Conservation (phyloP, 108 stramenopile genomes). For the Halocafeteria seosinensis region DNA sequence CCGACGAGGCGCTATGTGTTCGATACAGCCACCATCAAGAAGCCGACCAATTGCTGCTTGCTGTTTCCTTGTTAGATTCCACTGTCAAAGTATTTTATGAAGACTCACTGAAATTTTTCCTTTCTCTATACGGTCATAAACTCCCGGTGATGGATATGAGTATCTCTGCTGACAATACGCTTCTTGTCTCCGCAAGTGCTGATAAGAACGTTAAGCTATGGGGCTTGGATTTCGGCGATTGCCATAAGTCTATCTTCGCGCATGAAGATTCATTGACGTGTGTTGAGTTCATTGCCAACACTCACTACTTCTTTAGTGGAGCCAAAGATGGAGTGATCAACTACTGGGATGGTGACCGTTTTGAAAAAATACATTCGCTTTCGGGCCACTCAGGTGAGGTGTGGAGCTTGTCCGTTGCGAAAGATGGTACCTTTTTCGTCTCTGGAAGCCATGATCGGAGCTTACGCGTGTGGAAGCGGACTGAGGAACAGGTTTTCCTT, state of each 20-base stretch:
- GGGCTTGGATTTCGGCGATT: slow-evolving; percentile 98
- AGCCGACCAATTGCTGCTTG: slow-evolving; percentile 51
- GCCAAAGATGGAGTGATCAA: slow-evolving; percentile 77
- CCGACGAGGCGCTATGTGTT: slow-evolving; percentile 82
- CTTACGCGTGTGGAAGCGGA: slow-evolving; percentile 84
- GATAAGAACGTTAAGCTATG: slow-evolving; percentile 94
- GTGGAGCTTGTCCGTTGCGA: slow-evolving; percentile 56
- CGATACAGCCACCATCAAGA: slow-evolving; percentile 45
- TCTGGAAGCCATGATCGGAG: slow-evolving; percentile 76
- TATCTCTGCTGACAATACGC: slow-evolving; percentile 71
- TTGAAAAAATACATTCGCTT: slow-evolving; percentile 71
- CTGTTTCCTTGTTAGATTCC: slow-evolving; percentile 65
- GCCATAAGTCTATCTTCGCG: slow-evolving; percentile 82
- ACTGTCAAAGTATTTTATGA: slow-evolving; percentile 93
- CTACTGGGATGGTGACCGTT: slow-evolving; percentile 92
- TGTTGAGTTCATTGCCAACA: slow-evolving; percentile 56
- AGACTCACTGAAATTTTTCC: slow-evolving; percentile 88
- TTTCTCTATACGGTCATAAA: slow-evolving; percentile 90
- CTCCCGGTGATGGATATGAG: slow-evolving; percentile 82
- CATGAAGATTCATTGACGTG: slow-evolving; percentile 87
- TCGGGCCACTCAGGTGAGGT: slow-evolving; percentile 71
- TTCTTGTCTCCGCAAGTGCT: slow-evolving; percentile 78
- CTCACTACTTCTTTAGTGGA: slow-evolving; percentile 83
- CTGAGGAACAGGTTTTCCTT: slow-evolving; percentile 80
- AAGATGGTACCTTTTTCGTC: slow-evolving; percentile 65